Conservation (phyloP, 306 rosid species). For the Alnus rubra region DNA sequence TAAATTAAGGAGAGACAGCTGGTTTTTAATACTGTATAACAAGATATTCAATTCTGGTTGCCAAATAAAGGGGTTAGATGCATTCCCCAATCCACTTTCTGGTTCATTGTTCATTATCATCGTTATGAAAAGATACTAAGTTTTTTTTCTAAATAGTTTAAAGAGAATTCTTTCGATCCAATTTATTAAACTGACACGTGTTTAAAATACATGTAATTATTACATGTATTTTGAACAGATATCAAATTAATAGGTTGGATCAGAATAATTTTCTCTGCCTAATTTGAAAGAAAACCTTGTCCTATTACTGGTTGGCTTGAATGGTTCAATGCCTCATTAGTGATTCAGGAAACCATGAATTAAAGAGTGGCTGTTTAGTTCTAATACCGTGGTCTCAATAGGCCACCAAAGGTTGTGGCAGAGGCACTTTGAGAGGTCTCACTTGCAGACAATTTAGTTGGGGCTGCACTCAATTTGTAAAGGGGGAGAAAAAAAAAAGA, state of each 20-base stretch:
- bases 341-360: neutral
- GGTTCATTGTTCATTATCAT: neutral
- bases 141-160: too few relatives aligned
- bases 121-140: too few relatives aligned
- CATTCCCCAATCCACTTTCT: neutral
- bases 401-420: constrained; percentile 1
- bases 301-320: neutral
- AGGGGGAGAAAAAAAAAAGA: too few relatives aligned
- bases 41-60: neutral
- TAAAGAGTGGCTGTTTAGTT: neutral
- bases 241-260: too few relatives aligned
- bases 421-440: neutral
- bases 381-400: neutral
- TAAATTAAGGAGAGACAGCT: neutral
- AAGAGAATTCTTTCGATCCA: too few relatives aligned
- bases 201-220: too few relatives aligned
- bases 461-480: neutral
- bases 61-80: constrained; percentile 4
- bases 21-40: neutral
- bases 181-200: too few relatives aligned
- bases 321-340: neutral
- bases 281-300: too few relatives aligned
- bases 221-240: too few relatives aligned
- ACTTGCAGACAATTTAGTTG: too few relatives aligned
- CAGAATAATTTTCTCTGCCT: too few relatives aligned